Evolutionary conservation across 352 stramenopile species (phyloP).

Genomic region (Globisporangium cylindrosporum): DNA sequence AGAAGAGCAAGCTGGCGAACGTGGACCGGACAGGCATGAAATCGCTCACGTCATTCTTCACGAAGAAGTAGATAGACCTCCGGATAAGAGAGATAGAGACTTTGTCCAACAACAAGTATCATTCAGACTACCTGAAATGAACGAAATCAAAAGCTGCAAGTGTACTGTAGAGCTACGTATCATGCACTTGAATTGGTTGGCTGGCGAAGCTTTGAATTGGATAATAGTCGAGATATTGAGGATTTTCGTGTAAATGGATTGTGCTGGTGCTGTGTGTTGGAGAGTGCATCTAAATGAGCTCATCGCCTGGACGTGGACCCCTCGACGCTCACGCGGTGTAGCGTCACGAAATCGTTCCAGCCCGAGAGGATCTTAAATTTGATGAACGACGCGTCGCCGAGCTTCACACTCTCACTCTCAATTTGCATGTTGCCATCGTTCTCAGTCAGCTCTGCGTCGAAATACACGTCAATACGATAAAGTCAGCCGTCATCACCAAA

Average conservation of each 20-base stretch:
- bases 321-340: constrained; percentile 82
- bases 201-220: not conserved
- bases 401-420: constrained; percentile 69
- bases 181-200: not conserved
- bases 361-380: constrained; percentile 83
- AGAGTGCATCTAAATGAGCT: not conserved
- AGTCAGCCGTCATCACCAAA: not conserved
- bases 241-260: not conserved
- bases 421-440: constrained; percentile 82
- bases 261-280: not conserved
- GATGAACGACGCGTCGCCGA: constrained; percentile 75
- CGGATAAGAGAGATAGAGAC: not conserved
- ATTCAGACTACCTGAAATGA: not conserved
- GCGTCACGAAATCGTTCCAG: constrained; percentile 75
- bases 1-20: constrained; percentile 81
- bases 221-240: not conserved
- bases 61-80: constrained; percentile 57
- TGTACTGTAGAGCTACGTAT: not conserved
- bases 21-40: constrained; percentile 80
- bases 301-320: constrained; percentile 47
- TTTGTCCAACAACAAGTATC: not conserved
- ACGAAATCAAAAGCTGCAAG: not conserved
- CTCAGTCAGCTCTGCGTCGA: constrained; percentile 60
- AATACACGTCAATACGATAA: not conserved
- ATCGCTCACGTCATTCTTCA: constrained; percentile 82